Base-by-base conservation (phyloP, 805 yeast genomes). In the Sugiyamaella mastotermitis region DNA sequence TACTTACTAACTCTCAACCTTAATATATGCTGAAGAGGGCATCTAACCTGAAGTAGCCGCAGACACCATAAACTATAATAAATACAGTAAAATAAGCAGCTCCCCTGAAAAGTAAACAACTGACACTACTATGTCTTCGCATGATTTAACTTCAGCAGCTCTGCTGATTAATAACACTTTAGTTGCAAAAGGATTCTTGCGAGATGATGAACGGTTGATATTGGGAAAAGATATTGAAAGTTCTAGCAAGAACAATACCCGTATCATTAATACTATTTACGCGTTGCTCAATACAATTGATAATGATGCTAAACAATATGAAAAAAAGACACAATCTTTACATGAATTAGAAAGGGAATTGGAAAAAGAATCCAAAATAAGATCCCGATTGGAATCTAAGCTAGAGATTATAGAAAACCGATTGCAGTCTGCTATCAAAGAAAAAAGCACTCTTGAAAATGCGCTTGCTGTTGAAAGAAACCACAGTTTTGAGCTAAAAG, bases 181-280 rank as follows among this genome's bases (percentile, higher is more conserved):
- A 6, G 45, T 48, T 7, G 32, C 52, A 4, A 45, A 41, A 26
- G 56, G 56, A n/a, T 51, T 36, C 26, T 31, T 52, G 14, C 24
- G 35, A 23, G 52, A 49, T 9, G 22, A 30, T 3, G 52, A 49
- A 19, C 23, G 43, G 17, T 36, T 51, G 3, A 31, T 32, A 8
- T 49, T 51, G 35, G 36, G 33, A 3, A 31, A 17, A 8, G 36
- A 35, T 16, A 38, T 23, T 19, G 35, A 19, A 4, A 41, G 42
- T 4, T 11, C 16, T 3, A 24, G 29, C n/a, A 35, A 39, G 29
- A 47, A 49, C 24, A 51, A 49, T 26, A 38, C 44, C 11, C 41
- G 48, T 5, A 37, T 48, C 15, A 51, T 52, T 36, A 51, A 52
- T 35, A 44, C 45, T 7, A 46, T 52, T 1, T 49, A 51, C 31